Base-by-base conservation (phyloP, 2,329 filamentous ascomycete genomes). In the Tetracladium maxilliforme region DNA sequence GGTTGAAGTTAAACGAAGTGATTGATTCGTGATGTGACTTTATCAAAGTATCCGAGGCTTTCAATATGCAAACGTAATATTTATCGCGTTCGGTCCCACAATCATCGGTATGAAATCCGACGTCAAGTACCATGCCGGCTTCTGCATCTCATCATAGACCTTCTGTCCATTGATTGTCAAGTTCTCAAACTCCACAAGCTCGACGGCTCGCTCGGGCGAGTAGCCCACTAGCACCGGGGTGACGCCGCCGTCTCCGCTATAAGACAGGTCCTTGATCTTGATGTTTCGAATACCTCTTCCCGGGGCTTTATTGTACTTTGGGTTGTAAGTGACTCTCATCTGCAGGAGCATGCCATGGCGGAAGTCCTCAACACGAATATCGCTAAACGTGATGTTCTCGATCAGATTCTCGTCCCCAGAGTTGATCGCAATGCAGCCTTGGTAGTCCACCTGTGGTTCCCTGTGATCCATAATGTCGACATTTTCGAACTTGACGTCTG, bases 391-490 rank as follows among this genome's bases (percentile, higher is more conserved):
- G 3, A 47, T 31, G 19, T 45, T 35, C 21, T 43, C 24, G 7
- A 48, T 37, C 3, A 43, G 24, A 22, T 52, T 51, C 14, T 32
- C 40, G 21, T 51, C 48, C 0, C 37, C 49, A 1, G 42, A 34
- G 16, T 45, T 50, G 24, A 52, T 37, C 3, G 48, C 35, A 19
- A 52, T 45, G 23, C 38, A 42, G 3, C 49, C 48, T 29, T 51
- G 47, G 24, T 52, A 51, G 33, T 37, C 39, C 16, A 44, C 23
- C 33, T 52, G 48, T 3, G 33, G 35, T 34, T 52, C 49, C 6
- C 37, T 29, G 16, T 52, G 49, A 20, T 52, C 49, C 3, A 51
- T 31, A 23, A 52, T 44, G 30, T 52, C 48, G 18, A 51, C 39
- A 9, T 50, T 46, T n/a, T 33, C 34, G 26, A 52, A 39, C 1